A percentile compares a stretch with the other conserved stretches of the same genome.
Evolutionary conservation across 495 filamentous ascomycete species (phyloP).

Genomic region (Apodospora peruviana): DNA sequence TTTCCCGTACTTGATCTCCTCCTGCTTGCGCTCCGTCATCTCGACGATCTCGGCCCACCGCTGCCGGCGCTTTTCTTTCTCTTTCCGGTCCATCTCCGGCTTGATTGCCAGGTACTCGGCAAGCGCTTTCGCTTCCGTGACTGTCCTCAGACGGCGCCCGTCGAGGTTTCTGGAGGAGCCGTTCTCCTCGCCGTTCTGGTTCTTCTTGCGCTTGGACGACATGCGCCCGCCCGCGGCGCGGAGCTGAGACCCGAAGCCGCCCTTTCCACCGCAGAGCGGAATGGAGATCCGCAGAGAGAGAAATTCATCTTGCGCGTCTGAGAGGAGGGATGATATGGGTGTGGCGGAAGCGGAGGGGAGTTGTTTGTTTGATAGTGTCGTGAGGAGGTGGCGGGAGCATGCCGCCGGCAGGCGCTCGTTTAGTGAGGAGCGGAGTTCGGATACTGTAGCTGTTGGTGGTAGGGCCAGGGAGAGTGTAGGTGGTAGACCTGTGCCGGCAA

Average conservation of each 20-base stretch:
- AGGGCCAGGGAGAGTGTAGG: conserved; percentile 69
- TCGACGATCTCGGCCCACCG: conserved; percentile 84
- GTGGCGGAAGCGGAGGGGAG: conserved; percentile 42
- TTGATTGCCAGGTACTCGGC: conserved; percentile 94
- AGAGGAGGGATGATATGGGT: conserved; percentile 50
- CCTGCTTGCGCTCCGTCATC: conserved; percentile 70
- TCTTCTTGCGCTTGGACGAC: conserved; percentile 85
- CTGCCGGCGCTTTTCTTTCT: conserved; percentile 74
- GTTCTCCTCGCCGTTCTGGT: conserved; percentile 69
- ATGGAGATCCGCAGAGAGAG: conserved; percentile 74
- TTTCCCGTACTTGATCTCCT: conserved; percentile 66
- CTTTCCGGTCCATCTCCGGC: conserved; percentile 91
- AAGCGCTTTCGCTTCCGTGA: conserved; percentile 89
- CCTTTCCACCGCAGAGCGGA: conserved; percentile 82
- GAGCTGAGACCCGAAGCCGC: conserved; percentile 94
- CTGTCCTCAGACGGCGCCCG: conserved; percentile 80
- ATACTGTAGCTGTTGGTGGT: conserved; percentile 57
- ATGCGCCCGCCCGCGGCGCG: conserved; percentile 96
- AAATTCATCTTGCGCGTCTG: conserved; percentile 49
- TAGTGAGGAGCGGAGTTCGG: conserved; percentile 59
- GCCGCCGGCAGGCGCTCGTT: conserved; percentile 55
- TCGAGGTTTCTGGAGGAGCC: conserved; percentile 90
- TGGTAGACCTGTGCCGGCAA: conserved; percentile 75
- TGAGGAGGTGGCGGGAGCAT: conserved; percentile 59
- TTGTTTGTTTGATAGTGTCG: conserved; percentile 73